Base-by-base conservation (phyloP, 2,329 filamentous ascomycete genomes). In the Pyricularia sp. region DNA sequence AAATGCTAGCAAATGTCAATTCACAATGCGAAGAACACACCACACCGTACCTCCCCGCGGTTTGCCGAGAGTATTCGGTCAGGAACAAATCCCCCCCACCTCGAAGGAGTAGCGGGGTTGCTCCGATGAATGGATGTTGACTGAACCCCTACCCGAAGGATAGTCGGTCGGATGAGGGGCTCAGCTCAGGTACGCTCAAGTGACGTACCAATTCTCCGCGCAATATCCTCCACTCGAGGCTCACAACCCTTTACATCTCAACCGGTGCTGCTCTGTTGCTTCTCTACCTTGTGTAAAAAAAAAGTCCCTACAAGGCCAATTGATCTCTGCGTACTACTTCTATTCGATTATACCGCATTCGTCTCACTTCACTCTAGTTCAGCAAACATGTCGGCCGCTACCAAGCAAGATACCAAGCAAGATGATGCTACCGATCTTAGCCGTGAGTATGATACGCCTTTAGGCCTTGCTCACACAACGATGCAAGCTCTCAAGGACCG, bases 401-500 rank as follows among this genome's bases (percentile, higher is more conserved):
- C 65, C 35, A 40, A 66, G 12, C 33, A 35, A 35, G 33, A 64
- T 55, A 55, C 24, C 44, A 60, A 60, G 19, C 62, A 53, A 22
- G 68, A 70, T 24, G 72, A 73, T 65, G 61, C 66, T 44, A 77
- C 76, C 9, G 72, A 74, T 10, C 75, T 80, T 66, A 79, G 77
- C 73, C 73, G 72, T 66, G 73, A 79, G 67, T 80, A 80, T 73
- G 78, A 79, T 60, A 79, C 78, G 49, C 78, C 76, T 4, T 68
- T 80, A 30, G 78, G 78, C 19, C 70, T 80, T 33, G 75, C 75
- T 35, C 78, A 80, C 71, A 77, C 77, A 12, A 79, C 78, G 4
- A 76, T 79, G 75, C 76, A 79, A 68, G 77, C 78, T 13, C 74
- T 85, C 67, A 85, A 85, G 71, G 81, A 81, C 66, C 77, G 82